These are phyloP conservation scores for Mycena pura DNA, from an alignment of 768 basidiomycete species.

Conservation along the genomic window DNA sequence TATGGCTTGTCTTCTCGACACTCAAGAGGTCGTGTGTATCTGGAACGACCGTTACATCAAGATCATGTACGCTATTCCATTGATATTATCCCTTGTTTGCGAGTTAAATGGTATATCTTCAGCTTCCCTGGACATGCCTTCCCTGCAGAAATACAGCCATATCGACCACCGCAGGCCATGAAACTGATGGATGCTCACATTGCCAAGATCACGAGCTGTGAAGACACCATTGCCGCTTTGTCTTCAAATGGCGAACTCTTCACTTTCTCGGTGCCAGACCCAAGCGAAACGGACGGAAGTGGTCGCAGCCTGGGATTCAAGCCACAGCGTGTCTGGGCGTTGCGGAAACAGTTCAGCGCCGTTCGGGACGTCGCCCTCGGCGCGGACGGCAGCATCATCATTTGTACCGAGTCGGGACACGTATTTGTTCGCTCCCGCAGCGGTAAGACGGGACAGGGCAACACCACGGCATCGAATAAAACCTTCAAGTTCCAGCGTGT, in stretches of 20 bases:
- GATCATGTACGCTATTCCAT: slow-evolving; percentile 59
- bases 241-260: slow-evolving; percentile 92
- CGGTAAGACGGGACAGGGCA: slow-evolving; percentile 36
- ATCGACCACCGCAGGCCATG: slow-evolving; percentile 79
- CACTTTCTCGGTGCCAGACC: slow-evolving; percentile 64
- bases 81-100: not conserved
- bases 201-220: slow-evolving; percentile 79
- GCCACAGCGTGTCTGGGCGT: slow-evolving; percentile 91
- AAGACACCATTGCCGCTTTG: slow-evolving; percentile 82
- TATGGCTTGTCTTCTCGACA: slow-evolving; percentile 81
- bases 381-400: slow-evolving; percentile 84
- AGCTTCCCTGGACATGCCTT: slow-evolving; percentile 83
- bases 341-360: slow-evolving; percentile 85
- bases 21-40: slow-evolving; percentile 82
- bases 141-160: slow-evolving; percentile 76
- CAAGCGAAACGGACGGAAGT: slow-evolving; percentile 41
- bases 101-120: slow-evolving; percentile 1
- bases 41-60: slow-evolving; percentile 80
- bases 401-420: slow-evolving; percentile 95
- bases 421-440: slow-evolving; percentile 84
- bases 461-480: slow-evolving; percentile 42
- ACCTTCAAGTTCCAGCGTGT: slow-evolving; percentile 81
- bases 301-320: slow-evolving; percentile 52
- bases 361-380: slow-evolving; percentile 92
- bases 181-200: slow-evolving; percentile 68